Conservation (phyloP, 768 basidiomycete genomes). For the Candolleomyces eurysporus region DNA sequence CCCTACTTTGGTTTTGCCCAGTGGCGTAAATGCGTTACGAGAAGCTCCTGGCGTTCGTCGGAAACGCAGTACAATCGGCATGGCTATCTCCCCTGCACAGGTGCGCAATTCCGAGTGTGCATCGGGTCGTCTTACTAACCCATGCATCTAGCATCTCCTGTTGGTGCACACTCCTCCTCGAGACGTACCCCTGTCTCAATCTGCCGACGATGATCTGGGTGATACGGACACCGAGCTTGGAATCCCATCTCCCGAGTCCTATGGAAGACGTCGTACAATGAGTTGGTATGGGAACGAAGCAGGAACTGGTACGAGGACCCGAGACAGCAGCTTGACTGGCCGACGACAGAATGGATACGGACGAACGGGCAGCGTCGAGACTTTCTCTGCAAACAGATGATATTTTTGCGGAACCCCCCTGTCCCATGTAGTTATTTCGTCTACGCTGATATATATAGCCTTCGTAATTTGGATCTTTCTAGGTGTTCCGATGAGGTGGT, state of each 20-base stretch:
- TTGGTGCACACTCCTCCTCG: slow-evolving; percentile 63
- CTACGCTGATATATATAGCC: background rate
- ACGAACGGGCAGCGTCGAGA: slow-evolving; percentile 23
- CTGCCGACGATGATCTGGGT: slow-evolving; percentile 19
- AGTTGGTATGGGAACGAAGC: slow-evolving; percentile 41
- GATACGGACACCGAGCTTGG: slow-evolving; percentile 31
- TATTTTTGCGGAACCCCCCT: background rate
- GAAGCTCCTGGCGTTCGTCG: slow-evolving; percentile 47
- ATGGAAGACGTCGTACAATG: slow-evolving; percentile 35
- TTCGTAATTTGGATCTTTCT: background rate
- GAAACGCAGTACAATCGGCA: slow-evolving; percentile 54
- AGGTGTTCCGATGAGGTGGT: background rate
- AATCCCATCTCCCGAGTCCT: slow-evolving; percentile 27
- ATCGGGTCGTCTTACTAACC: slow-evolving; percentile 5
- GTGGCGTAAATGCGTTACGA: slow-evolving; percentile 27
- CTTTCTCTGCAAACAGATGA: slow-evolving; percentile 11
- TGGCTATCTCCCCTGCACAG: slow-evolving; percentile 76
- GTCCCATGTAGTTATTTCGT: background rate
- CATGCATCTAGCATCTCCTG: slow-evolving; percentile 51
- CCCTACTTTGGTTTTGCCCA: slow-evolving; percentile 49
- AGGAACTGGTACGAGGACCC: slow-evolving; percentile 18
- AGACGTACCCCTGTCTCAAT: slow-evolving; percentile 32
- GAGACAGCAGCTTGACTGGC: slow-evolving; percentile 22
- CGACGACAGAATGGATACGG: slow-evolving; percentile 18
- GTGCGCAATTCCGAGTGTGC: slow-evolving; percentile 28